phyloP scores from a whole-genome alignment of 2,329 filamentous ascomycete species.

The Claviceps quebecensis region DNA sequence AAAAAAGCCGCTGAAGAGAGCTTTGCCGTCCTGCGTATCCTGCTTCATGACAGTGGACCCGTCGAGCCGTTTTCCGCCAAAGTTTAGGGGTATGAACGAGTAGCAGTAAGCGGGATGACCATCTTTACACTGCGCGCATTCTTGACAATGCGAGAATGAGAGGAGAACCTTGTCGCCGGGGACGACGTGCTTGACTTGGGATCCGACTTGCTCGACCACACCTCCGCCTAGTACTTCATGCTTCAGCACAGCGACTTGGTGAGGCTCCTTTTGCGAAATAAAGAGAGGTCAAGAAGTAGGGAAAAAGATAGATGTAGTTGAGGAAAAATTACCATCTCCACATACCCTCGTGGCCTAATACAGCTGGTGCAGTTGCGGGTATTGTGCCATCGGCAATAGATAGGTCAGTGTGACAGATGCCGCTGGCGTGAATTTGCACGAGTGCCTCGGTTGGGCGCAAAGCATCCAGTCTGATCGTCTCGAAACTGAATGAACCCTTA shows the following conservation, averaged over 20 bases:
- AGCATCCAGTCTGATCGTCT: not conserved
- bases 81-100: not conserved
- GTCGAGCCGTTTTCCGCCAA: not conserved
- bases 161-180: not conserved
- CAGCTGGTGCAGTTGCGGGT: not conserved
- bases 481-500: not conserved
- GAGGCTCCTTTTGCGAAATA: not conserved
- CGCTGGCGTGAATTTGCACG: conserved; percentile 1
- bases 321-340: no score
- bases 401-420: conserved; percentile 3
- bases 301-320: not conserved
- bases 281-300: no score
- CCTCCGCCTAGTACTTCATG: not conserved
- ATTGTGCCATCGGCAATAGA: not conserved
- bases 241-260: not conserved
- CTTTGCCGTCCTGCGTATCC: not conserved
- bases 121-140: not conserved
- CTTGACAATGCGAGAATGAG: conserved; percentile 1
- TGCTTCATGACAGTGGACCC: not conserved
- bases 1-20: conserved; percentile 15
- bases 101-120: not conserved
- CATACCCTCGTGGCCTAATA: conserved; percentile 1
- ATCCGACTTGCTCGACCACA: not conserved
- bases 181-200: not conserved
- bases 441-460: conserved; percentile 1